A percentile compares a stretch with the other conserved stretches of the same genome.
Conservation (phyloP, 2,329 filamentous ascomycete genomes). For the Cladosporium sp. region DNA sequence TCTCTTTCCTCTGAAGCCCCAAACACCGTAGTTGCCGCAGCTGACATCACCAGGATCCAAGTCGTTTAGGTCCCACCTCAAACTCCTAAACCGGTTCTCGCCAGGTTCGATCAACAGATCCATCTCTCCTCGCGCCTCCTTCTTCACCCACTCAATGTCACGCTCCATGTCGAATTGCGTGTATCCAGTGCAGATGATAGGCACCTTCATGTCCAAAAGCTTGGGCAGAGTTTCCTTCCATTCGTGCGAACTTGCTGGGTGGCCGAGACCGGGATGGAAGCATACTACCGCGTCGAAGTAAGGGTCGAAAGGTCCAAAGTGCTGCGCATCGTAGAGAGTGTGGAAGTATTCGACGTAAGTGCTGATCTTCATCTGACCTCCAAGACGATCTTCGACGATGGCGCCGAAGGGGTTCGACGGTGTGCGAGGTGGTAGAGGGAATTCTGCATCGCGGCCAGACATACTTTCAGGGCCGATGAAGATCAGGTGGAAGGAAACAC, state of each 20-base stretch:
- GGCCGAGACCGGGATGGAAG: constrained; percentile 94
- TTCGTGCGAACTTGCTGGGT: constrained; percentile 89
- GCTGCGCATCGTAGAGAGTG: constrained; percentile 84
- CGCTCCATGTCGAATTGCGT: constrained; percentile 93
- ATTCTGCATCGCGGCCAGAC: constrained; percentile 89
- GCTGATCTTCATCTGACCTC: constrained; percentile 89
- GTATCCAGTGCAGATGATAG: constrained; percentile 92
- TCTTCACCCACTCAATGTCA: constrained; percentile 85
- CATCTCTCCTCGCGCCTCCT: constrained; percentile 85
- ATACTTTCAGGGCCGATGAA: constrained; percentile 97
- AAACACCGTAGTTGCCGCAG: constrained; percentile 95
- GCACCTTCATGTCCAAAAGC: constrained; percentile 91
- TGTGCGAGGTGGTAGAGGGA: constrained; percentile 83
- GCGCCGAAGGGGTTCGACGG: constrained; percentile 86
- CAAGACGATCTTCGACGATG: constrained; percentile 88
- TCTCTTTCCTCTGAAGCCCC: constrained; percentile 97
- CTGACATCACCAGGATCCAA: constrained; percentile 90
- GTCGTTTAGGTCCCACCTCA: constrained; percentile 97
- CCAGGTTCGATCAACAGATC: constrained; percentile 89
- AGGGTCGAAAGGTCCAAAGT: constrained; percentile 93
- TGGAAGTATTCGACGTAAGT: constrained; percentile 99
- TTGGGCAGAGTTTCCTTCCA: constrained; percentile 90
- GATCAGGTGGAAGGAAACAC: constrained; percentile 82
- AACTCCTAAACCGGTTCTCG: constrained; percentile 89
- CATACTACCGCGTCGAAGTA: constrained; percentile 98